Base-by-base conservation (phyloP, 257 asterid species). In the Jaltomata sinuosa region DNA sequence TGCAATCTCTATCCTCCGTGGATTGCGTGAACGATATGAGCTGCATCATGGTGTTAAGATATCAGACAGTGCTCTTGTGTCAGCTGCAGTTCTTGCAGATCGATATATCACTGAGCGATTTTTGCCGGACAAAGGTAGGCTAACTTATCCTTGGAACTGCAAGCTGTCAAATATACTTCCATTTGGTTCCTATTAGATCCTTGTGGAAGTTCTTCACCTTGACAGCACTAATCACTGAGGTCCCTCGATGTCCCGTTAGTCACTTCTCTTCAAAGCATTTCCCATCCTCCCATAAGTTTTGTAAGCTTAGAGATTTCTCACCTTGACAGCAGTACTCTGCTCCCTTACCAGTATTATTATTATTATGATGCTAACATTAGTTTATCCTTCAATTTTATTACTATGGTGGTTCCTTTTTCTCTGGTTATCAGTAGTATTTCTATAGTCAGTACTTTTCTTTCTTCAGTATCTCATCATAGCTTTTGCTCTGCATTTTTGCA, bases 11-110 rank as follows among this genome's bases (percentile, higher is more conserved):
- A 95, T 95, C 83, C 92, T 95, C 82, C 99, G 99, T 83, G 99
- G 99, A 62, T 89, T 95, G 90, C 96, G 98, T 45, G 98, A 95
- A 88, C 93, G 99, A 50, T 95, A 95, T 87, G 99, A 95, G 80
- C 90, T 95, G 87, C 99, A 95, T 86, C 98, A 95, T 47, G 99
- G 99, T 64, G 99, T 95, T 77, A 94, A 93, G 83, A 94, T 95
- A 90, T 94, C 99, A 7, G 99, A 95, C 83, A 94, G 93, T 85
- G 94, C 99, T 85, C 96, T 95, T 81, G 99, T 94, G 83, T 89
- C 98, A 79, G 97, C 99, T 27, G 97, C 99, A 79, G 86, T 93
- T 89, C 93, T 94, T 87, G 90, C 99, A 22, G 95, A 93, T 86
- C 91, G 97, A 83, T 95, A 95, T 84, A 95, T 95, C 79, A 91